A percentile compares a stretch with the other conserved stretches of the same genome.
These are phyloP conservation scores for Detonula confervacea DNA, from an alignment of 352 stramenopile genomes.

Conservation along the genomic window DNA sequence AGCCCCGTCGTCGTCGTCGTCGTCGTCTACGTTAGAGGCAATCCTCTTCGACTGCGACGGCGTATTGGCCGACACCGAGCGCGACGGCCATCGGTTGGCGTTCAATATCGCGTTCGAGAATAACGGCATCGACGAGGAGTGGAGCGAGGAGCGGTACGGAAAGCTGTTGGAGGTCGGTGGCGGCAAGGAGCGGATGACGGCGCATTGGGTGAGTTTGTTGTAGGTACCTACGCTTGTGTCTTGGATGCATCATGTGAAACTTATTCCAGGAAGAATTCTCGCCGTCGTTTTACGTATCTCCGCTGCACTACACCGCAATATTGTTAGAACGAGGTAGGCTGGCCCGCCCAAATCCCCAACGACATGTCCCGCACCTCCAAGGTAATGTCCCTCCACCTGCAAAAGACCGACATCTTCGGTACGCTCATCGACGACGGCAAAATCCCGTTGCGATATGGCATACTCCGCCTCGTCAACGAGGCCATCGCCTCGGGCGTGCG, in stretches of 20 bases:
- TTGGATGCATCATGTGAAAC: too few relatives aligned
- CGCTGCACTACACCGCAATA: too few relatives aligned
- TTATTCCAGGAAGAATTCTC: too few relatives aligned
- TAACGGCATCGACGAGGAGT: constrained; percentile 77
- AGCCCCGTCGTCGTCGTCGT: too few relatives aligned
- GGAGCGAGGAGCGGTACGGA: constrained; percentile 86
- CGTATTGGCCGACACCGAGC: constrained; percentile 87
- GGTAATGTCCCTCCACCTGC: constrained; percentile 85
- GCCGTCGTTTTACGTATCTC: too few relatives aligned
- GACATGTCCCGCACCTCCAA: constrained; percentile 60
- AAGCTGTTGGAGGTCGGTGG: constrained; percentile 85
- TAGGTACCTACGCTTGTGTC: constrained; percentile 17
- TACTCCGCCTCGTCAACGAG: constrained; percentile 78
- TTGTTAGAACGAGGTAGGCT: constrained; percentile 82
- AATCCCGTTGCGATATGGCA: constrained; percentile 75
- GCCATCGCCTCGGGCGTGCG: constrained; percentile 61
- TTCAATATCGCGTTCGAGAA: constrained; percentile 88
- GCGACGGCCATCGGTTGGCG: constrained; percentile 83
- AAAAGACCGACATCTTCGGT: constrained; percentile 89
- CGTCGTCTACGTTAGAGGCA: constrained; percentile 43
- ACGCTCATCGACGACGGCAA: constrained; percentile 70
- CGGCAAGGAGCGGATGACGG: constrained; percentile 89
- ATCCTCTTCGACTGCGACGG: constrained; percentile 86
- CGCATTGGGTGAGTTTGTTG: constrained; percentile 65
- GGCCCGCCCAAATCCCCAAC: constrained; percentile 71